A percentile compares a stretch with the other conserved stretches of the same genome.
phyloP scores from a whole-genome alignment of 345 rosid species.

The Euclidium syriacum region DNA sequence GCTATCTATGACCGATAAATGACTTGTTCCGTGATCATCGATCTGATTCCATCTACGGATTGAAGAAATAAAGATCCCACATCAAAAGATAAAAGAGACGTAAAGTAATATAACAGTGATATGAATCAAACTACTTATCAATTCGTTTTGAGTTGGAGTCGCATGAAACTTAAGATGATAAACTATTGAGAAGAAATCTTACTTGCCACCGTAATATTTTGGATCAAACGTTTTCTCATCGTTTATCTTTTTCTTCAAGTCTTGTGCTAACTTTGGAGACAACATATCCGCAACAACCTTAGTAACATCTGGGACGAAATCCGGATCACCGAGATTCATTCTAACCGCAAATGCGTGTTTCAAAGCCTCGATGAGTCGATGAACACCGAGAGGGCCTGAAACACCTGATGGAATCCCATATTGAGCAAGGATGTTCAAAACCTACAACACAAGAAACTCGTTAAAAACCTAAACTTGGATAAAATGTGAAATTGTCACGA shows the following conservation, averaged over 20 bases:
- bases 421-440: constrained; percentile 50
- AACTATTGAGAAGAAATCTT: not conserved
- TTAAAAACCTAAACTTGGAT: not conserved
- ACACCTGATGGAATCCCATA: constrained; percentile 39
- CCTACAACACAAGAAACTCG: constrained; percentile 30
- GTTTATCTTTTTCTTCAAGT: constrained; percentile 33
- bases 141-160: too few relatives aligned
- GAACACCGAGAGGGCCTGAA: constrained; percentile 43
- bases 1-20: constrained; percentile 48
- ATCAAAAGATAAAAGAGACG: too few relatives aligned
- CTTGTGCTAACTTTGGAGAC: constrained; percentile 33
- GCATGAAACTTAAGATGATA: too few relatives aligned
- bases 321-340: constrained; percentile 72
- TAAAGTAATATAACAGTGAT: too few relatives aligned
- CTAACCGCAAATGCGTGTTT: constrained; percentile 60
- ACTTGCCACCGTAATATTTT: constrained; percentile 40
- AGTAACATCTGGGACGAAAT: constrained; percentile 34
- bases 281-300: constrained; percentile 40
- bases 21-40: constrained; percentile 61
- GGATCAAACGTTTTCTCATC: constrained; percentile 43
- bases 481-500: not conserved
- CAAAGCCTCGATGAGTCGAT: constrained; percentile 51
- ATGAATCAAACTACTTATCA: too few relatives aligned
- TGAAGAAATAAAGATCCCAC: not conserved
- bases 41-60: constrained; percentile 41